These are phyloP conservation scores for Penicillium brevicompactum DNA, from an alignment of 2,329 filamentous ascomycete genomes.

Conservation along the genomic window DNA sequence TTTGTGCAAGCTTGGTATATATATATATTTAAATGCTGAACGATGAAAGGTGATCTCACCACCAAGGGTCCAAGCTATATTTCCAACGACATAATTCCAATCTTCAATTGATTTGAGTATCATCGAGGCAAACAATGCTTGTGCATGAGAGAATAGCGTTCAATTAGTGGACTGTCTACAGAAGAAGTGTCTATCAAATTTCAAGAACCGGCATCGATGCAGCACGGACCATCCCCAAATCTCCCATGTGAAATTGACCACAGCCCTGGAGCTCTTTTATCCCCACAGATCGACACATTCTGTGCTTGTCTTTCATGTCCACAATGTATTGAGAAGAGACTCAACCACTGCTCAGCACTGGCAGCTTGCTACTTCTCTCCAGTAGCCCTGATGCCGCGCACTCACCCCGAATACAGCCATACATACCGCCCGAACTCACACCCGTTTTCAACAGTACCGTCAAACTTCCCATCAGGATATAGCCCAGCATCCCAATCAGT, in stretches of 20 bases:
- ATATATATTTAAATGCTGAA: neutral
- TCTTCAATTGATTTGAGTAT: too few species aligned
- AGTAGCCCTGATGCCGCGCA: constrained; percentile 7
- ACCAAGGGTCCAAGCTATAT: too few species aligned
- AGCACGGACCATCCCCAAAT: constrained; percentile 9
- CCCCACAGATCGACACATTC: constrained; percentile 13
- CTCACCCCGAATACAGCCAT: constrained; percentile 11
- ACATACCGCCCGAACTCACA: constrained; percentile 2
- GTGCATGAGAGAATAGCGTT: neutral
- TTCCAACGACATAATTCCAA: too few species aligned
- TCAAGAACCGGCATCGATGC: neutral
- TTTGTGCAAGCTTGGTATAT: neutral
- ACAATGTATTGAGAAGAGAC: neutral
- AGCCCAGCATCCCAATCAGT: constrained; percentile 10
- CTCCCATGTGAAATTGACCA: constrained; percentile 4
- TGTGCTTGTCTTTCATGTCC: constrained; percentile 1
- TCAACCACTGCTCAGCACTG: neutral
- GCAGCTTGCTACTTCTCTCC: neutral
- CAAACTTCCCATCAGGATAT: neutral
- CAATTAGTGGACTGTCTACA: too few species aligned
- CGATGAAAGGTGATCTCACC: too few species aligned
- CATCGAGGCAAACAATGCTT: neutral
- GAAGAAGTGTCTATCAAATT: neutral
- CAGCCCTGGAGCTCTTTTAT: constrained; percentile 5
- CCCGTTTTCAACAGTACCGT: neutral